Base-by-base conservation (phyloP, 208 protist species). In the Leishmania guyanensis region DNA sequence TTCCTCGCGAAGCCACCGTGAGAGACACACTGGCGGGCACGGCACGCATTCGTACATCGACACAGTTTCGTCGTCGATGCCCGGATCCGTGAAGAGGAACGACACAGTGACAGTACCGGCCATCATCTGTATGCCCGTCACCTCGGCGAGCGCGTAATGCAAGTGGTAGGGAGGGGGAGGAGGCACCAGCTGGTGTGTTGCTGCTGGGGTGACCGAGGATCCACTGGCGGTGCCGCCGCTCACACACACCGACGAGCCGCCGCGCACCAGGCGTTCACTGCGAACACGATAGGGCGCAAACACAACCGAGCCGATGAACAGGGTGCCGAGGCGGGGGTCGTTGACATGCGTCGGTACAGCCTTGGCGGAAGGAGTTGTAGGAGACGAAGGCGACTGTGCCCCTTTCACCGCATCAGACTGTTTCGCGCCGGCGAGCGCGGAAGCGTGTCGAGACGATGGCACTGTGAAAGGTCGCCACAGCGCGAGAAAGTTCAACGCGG, bases 41-140 rank as follows among this genome's bases (percentile, higher is more conserved):
- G 88, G 90, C 17, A 95, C 82, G 62, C 93, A 80, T 62, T 90
- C 86, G 77, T 90, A 93, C 17, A 95, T 64, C 10, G 88, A 89
- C 82, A 96, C 81, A 2, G 89, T 84, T 78, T 91, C 88, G 78
- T 96, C 92, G 54, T 96, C 92, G 14, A 93, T 90, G 56, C 91
- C 92, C 3, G 90, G 88, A 65, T 94, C 89, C 29, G 86, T 82
- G 51, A 88, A 89, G 68, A 91, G 81, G 69, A 93, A 94, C 54
- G 85, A 77, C 33, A 94, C 89, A 0, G 88, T 92, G 53, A 90
- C 91, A n/a, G 92, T 94, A 36, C 89, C 87, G 16, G 88, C 81
- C 79, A 79, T 86, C 60, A 68, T 76, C 80, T 96, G 92, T 56
- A 96, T 84, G 3, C 91, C 91, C 3, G 93, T 94, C n/a, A 94